Percentiles rank a stretch among this genome's conserved stretches.
Conservation (phyloP, 805 yeast genomes). For the Candida ficus region DNA sequence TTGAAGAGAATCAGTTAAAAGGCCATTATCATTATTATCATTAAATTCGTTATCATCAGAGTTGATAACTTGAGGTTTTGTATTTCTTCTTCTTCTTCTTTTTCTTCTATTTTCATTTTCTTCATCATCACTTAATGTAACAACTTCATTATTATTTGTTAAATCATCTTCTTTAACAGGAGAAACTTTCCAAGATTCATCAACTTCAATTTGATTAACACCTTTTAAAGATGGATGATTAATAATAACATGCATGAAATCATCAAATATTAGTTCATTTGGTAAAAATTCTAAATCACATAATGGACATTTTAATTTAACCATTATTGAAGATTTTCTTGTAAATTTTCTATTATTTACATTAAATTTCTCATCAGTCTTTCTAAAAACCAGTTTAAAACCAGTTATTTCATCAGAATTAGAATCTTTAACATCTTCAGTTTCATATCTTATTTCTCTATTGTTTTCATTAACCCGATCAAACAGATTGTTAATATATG, state of each 20-base stretch:
- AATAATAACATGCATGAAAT: conserved; percentile 5
- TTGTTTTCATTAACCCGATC: not conserved
- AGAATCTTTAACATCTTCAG: not conserved
- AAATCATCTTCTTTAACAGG: not conserved
- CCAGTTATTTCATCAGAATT: not conserved
- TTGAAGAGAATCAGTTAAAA: not conserved
- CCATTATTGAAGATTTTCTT: not conserved
- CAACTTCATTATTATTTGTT: not conserved
- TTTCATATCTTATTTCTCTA: not conserved
- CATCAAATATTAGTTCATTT: conserved; percentile 5
- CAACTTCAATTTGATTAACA: not conserved
- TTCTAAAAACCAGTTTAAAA: not conserved
- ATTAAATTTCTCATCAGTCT: not conserved
- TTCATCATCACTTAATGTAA: conserved; percentile 3
- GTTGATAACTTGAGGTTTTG: not conserved
- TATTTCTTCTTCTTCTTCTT: not conserved
- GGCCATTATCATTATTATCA: not conserved
- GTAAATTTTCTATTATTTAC: conserved; percentile 1
- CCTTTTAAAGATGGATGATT: conserved; percentile 3
- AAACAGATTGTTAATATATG: not conserved
- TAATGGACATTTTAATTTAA: conserved; percentile 1
- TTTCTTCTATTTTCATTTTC: not conserved
- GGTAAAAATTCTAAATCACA: conserved; percentile 2
- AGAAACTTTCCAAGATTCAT: conserved; percentile 1
- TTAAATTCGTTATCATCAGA: not conserved